Evolutionary conservation across 768 basidiomycete genomes (phyloP), one percentile per base, ranked within the genome.

Genomic region (Termitomyces sp.): DNA sequence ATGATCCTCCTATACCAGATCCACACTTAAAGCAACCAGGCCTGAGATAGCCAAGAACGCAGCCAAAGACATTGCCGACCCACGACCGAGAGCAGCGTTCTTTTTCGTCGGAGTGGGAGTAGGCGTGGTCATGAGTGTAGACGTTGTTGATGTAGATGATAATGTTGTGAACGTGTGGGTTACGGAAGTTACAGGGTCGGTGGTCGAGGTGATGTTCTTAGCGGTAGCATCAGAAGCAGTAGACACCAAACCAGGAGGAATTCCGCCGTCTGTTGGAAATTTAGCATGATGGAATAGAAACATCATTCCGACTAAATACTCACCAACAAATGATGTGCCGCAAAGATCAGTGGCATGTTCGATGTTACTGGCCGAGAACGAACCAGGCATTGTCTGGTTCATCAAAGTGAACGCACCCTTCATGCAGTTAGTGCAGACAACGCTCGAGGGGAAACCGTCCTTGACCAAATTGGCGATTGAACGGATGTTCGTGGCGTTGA

Each of bases 361-460:
- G 0, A 71, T 62, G 21, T 61, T 46, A 21, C 62, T 50, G 30
- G 59, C 43, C 3, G 59, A 58, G 30, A 73, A 59, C 21, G 74
- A 58, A 16, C 64, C 61, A 3, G 79, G 75, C 48, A 73, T 71
- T 14, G 65, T 54, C 14, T 69, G 52, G 12, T 63, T 55, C 16
- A 66, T 62, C 23, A 79, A 64, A 8, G 64, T 70, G 59, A 75
- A 77, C 19, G 71, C 73, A n/a, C 74, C 75, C 66, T 81, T 76
- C 53, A 73, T 69, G 63, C 80, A 81, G 52, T 70, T 66, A 34
- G 77, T 76, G 64, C 80, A 81, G 9, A 72, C 63, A 16, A 79
- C 59, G 11, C 68, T 76, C 37, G 67, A 59, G 10, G 62, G 56
- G 53, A 67, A 58, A 28, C 71, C 70, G 12, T 65, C 59, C 7